Conservation (phyloP, 495 filamentous ascomycete species). For the Hyaloscypha hepaticicola region DNA sequence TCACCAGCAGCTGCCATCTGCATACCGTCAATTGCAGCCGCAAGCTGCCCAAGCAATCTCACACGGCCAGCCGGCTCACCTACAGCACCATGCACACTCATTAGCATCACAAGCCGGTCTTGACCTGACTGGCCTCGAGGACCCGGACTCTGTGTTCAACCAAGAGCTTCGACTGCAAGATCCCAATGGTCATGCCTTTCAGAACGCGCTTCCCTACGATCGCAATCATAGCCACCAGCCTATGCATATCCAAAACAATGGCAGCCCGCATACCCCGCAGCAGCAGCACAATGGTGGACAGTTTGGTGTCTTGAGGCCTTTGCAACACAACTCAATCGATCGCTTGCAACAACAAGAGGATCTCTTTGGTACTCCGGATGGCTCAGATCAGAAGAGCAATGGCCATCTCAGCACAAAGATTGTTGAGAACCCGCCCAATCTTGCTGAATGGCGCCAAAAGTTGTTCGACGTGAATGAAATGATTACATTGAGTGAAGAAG, state of each 20-base stretch:
- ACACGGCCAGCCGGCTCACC: conserved; percentile 29
- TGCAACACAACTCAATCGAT: conserved; percentile 37
- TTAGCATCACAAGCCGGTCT: conserved; percentile 42
- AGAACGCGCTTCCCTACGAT: conserved; percentile 37
- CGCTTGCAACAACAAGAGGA: conserved; percentile 41
- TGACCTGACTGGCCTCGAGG: conserved; percentile 38
- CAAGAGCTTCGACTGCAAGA: conserved; percentile 42
- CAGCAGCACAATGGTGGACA: conserved; percentile 39
- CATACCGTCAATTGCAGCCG: conserved; percentile 29
- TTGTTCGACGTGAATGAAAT: conserved; percentile 76
- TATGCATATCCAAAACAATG: conserved; percentile 32
- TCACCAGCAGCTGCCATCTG: conserved; percentile 28
- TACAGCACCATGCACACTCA: conserved; percentile 31
- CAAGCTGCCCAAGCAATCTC: conserved; percentile 33
- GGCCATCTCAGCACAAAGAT: conserved; percentile 55
- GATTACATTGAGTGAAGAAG: conserved; percentile 73
- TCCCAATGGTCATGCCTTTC: conserved; percentile 37
- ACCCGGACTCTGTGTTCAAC: conserved; percentile 37
- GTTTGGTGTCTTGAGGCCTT: conserved; percentile 46
- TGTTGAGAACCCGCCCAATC: conserved; percentile 64
- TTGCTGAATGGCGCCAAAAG: conserved; percentile 70
- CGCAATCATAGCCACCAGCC: conserved; percentile 34
- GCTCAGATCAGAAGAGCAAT: conserved; percentile 46
- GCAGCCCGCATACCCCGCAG: conserved; percentile 36
- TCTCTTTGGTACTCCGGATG: conserved; percentile 34